Percentiles rank a stretch among this genome's conserved stretches.
Evolutionary conservation across 805 yeast species (phyloP).

Genomic region (Ogataea populi-albae): DNA sequence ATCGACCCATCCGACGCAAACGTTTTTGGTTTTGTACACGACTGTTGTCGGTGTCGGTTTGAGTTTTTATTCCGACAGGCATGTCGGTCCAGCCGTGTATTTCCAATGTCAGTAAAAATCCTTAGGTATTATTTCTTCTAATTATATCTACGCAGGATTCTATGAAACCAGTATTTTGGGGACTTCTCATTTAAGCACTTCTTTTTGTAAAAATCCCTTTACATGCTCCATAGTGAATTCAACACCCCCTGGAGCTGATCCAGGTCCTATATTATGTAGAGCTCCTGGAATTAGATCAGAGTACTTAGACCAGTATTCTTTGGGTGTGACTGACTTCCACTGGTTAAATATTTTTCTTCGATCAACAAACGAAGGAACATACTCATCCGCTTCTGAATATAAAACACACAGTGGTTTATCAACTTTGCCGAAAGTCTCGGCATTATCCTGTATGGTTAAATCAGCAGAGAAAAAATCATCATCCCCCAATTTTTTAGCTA

Average conservation of each 20-base stretch:
- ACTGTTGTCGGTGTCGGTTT: too few relatives aligned
- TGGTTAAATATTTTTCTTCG: slow-evolving; percentile 3
- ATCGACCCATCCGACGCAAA: too few relatives aligned
- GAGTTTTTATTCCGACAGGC: too few relatives aligned
- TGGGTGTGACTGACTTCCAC: slow-evolving; percentile 6
- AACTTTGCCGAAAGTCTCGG: slow-evolving; percentile 54
- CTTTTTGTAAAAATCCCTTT: too few relatives aligned
- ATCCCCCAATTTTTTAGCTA: slow-evolving; percentile 58
- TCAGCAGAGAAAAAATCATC: slow-evolving; percentile 74
- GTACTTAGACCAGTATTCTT: slow-evolving; percentile 47
- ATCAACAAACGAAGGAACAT: slow-evolving; percentile 52
- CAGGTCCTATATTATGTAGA: slow-evolving; percentile 49
- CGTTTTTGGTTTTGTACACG: too few relatives aligned
- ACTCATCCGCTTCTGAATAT: slow-evolving; percentile 63
- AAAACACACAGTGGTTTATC: slow-evolving; percentile 48
- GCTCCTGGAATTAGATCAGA: slow-evolving; percentile 60
- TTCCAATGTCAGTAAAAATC: too few relatives aligned
- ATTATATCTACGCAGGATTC: too few relatives aligned
- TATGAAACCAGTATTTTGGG: too few relatives aligned
- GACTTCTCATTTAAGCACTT: too few relatives aligned
- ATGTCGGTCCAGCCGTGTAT: too few relatives aligned
- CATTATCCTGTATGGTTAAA: slow-evolving; percentile 42
- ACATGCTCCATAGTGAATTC: slow-evolving; percentile 10
- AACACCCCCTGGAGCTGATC: slow-evolving; percentile 36
- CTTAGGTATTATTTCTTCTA: too few relatives aligned